A percentile compares a stretch with the other conserved stretches of the same genome.
phyloP scores from a whole-genome alignment of 176 grass and related monocot genomes.

The Phoenix dactylifera region DNA sequence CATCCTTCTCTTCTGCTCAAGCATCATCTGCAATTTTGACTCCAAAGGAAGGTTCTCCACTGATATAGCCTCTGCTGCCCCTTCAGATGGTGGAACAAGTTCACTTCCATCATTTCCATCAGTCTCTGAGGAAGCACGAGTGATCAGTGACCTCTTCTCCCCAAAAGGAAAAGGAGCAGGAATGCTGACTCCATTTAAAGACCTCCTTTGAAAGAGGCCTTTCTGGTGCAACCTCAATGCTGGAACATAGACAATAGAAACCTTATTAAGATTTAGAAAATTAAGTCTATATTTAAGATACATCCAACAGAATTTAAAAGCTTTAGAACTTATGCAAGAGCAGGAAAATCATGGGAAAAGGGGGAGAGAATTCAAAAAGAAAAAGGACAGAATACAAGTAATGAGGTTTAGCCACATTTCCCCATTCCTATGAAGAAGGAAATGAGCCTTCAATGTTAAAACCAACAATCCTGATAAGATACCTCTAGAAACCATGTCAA shows the following conservation, averaged over 20 bases:
- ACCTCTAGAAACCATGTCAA: no score
- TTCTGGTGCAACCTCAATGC: conserved; percentile 45
- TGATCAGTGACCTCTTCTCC: neutral
- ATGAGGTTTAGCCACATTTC: no score
- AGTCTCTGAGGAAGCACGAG: conserved; percentile 29
- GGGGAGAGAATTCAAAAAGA: no score
- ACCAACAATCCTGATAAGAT: no score
- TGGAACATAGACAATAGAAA: conserved; percentile 23
- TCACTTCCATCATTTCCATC: conserved; percentile 11
- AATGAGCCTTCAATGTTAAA: no score
- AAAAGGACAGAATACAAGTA: no score
- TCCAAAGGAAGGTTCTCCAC: conserved; percentile 59
- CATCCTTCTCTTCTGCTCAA: conserved; percentile 50
- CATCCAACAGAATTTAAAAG: no score
- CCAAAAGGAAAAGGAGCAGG: neutral
- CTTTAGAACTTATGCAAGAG: no score
- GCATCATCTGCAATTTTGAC: conserved; percentile 60
- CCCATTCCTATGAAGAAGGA: no score
- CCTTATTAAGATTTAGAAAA: no score
- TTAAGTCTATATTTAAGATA: no score
- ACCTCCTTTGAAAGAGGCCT: conserved; percentile 4
- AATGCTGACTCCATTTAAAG: conserved; percentile 18
- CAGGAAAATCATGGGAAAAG: no score
- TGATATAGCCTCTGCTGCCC: conserved; percentile 18
- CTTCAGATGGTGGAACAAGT: conserved; percentile 22